These are phyloP conservation scores for Mycosphaerella sp. DNA, from an alignment of 2,329 filamentous ascomycete genomes.

Conservation along the genomic window DNA sequence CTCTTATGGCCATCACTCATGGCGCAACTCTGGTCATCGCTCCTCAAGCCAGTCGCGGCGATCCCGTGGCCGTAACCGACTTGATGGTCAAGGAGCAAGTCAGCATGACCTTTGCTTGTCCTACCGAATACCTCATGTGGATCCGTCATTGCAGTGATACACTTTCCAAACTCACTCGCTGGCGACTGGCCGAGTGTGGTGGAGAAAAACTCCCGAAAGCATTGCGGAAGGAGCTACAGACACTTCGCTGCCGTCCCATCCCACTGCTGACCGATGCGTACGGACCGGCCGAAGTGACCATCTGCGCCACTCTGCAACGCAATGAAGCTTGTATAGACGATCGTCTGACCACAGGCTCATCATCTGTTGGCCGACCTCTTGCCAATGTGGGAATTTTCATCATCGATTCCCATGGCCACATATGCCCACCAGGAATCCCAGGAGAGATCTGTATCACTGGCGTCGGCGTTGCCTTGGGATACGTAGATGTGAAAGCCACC, in stretches of 20 bases:
- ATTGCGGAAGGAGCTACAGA: constrained; percentile 9
- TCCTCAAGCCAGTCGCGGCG: constrained; percentile 29
- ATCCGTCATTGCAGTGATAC: constrained; percentile 16
- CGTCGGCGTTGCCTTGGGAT: constrained; percentile 35
- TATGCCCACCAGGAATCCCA: constrained; percentile 37
- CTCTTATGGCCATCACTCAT: constrained; percentile 34
- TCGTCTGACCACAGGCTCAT: constrained; percentile 7
- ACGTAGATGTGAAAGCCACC: constrained; percentile 27
- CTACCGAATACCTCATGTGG: constrained; percentile 38
- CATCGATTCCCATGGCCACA: constrained; percentile 36
- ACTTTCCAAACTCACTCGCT: constrained; percentile 16
- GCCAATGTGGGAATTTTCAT: constrained; percentile 40
- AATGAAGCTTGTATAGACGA: constrained; percentile 3
- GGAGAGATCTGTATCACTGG: constrained; percentile 44
- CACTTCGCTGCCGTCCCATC: neutral
- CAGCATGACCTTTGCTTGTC: constrained; percentile 38
- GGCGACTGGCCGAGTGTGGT: constrained; percentile 32
- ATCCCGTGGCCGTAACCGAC: constrained; percentile 34
- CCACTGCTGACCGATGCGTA: constrained; percentile 12
- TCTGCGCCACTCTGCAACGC: constrained; percentile 12
- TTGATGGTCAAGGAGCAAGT: constrained; percentile 37
- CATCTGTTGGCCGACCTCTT: constrained; percentile 22
- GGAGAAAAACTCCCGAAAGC: constrained; percentile 30
- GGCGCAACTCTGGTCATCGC: constrained; percentile 38
- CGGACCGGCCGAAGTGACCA: constrained; percentile 17